A percentile compares a stretch with the other conserved stretches of the same genome.
phyloP scores from a whole-genome alignment of 768 basidiomycete species.

The Boletus sp. region DNA sequence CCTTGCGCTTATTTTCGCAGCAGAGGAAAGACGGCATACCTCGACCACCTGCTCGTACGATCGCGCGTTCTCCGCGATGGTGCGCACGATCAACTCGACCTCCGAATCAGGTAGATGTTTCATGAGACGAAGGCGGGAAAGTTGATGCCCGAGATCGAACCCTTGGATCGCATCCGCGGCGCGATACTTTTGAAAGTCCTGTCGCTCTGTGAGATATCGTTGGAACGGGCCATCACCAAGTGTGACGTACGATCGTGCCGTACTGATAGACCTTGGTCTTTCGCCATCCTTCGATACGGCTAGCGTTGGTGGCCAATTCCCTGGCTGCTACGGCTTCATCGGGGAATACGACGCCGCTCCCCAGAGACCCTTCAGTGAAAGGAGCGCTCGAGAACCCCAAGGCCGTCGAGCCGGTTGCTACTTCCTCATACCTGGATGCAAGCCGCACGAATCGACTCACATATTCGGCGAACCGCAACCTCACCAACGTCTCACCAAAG shows the following conservation, averaged over 20 bases:
- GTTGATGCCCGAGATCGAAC: slow-evolving; percentile 85
- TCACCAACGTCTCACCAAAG: slow-evolving; percentile 86
- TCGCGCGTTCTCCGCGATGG: slow-evolving; percentile 67
- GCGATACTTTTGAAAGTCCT: slow-evolving; percentile 69
- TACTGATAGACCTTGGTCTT: slow-evolving; percentile 78
- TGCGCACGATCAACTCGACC: slow-evolving; percentile 69
- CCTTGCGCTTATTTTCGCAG: too few species aligned
- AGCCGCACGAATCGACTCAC: slow-evolving; percentile 82
- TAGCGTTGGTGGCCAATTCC: slow-evolving; percentile 75
- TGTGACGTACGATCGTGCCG: slow-evolving; percentile 56
- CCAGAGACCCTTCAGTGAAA: slow-evolving; percentile 53
- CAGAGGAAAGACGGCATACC: slow-evolving; percentile 41
- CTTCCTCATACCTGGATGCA: slow-evolving; percentile 89
- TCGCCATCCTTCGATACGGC: slow-evolving; percentile 92
- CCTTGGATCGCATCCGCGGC: slow-evolving; percentile 63
- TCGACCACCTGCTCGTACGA: slow-evolving; percentile 89
- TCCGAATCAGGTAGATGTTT: slow-evolving; percentile 74
- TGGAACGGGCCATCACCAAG: background rate
- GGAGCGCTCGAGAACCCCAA: slow-evolving; percentile 67
- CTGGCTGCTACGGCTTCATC: slow-evolving; percentile 65
- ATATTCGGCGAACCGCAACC: slow-evolving; percentile 89
- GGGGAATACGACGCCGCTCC: slow-evolving; percentile 76
- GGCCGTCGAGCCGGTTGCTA: slow-evolving; percentile 64
- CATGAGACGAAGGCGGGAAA: slow-evolving; percentile 73
- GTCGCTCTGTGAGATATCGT: slow-evolving; percentile 9